A percentile compares a stretch with the other conserved stretches of the same genome.
Conservation (phyloP, 2,329 filamentous ascomycete species). For the Alternaria arbusti region DNA sequence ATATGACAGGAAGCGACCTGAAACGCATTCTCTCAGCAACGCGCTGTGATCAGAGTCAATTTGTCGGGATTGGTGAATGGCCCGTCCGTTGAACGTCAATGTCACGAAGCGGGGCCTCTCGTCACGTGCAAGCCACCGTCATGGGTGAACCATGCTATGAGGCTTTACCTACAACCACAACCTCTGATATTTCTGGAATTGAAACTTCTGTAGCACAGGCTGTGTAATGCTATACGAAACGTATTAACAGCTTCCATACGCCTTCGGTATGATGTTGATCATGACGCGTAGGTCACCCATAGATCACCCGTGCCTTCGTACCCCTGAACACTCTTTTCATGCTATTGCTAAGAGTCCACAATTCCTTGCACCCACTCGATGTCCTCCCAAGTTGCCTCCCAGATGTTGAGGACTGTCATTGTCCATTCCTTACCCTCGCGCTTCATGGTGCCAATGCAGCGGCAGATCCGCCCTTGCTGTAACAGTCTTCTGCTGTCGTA, state of each 20-base stretch:
- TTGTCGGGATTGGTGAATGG: conserved; percentile 1
- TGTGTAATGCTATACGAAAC: not conserved
- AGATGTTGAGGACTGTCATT: conserved; percentile 58
- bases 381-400: conserved; percentile 62
- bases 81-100: conserved; percentile 11
- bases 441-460: conserved; percentile 58
- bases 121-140: conserved; percentile 22
- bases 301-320: not conserved
- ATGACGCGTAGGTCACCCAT: conserved; percentile 11
- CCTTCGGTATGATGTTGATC: not conserved
- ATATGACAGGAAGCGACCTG: conserved; percentile 9
- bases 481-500: conserved; percentile 56
- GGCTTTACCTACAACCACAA: not conserved
- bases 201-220: not conserved
- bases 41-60: conserved; percentile 11
- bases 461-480: conserved; percentile 50
- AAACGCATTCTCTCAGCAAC: conserved; percentile 33
- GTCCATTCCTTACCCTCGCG: conserved; percentile 53
- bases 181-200: not conserved
- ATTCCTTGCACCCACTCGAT: conserved; percentile 59
- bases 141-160: not conserved
- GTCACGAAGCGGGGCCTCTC: conserved; percentile 26
- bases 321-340: not conserved
- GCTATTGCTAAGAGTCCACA: conserved; percentile 24
- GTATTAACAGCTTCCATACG: not conserved